Base-by-base conservation (phyloP, 73 alveolate species). In the Paramecium pentaurelia region DNA sequence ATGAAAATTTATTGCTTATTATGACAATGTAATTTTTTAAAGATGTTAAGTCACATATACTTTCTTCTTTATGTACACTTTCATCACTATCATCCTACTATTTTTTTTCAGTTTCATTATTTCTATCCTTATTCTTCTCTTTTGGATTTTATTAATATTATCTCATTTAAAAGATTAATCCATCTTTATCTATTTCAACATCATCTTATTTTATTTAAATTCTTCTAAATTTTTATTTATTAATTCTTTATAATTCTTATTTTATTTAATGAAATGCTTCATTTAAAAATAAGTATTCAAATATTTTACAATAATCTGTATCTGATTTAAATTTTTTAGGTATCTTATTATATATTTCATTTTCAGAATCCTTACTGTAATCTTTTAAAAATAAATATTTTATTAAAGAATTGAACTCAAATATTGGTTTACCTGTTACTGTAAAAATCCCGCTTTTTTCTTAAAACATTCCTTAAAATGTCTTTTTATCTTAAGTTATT, bases 261-360 rank as follows among this genome's bases (percentile, higher is more conserved):
- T 64, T 49, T 5, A 64, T 70, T 37, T 87, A 64, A 6, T 86
- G 37, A 9, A 64, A 38, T 0, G 73, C 36, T 38, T 87, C 93
- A 59, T 64, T 87, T 59, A 87, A 64, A 64, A 87, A 87, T 60
- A 87, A 77, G 73, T 87, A 87, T 37, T 87, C 93, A 70, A 87
- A 87, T 30, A 87, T 87, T 18, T 54, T 87, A 38, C 86, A n/a
- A 87, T 87, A 87, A 22, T 87, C 93, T 25, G 25, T 9, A 37
- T 30, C 49, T 32, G 58, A 16, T 37, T 37, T 34, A 36, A 75
- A 75, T 3, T 18, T 75, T 16, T 75, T 75, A 32, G 88, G 88
- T 34, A 75, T 75, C 32, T 54, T 18, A 54, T 54, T 54, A 8
- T 54, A 54, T 4, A n/a, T 54, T 18, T 54, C 85, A 68, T 54